These are phyloP conservation scores for Quercus robur DNA, from an alignment of 306 rosid genomes.

Conservation along the genomic window DNA sequence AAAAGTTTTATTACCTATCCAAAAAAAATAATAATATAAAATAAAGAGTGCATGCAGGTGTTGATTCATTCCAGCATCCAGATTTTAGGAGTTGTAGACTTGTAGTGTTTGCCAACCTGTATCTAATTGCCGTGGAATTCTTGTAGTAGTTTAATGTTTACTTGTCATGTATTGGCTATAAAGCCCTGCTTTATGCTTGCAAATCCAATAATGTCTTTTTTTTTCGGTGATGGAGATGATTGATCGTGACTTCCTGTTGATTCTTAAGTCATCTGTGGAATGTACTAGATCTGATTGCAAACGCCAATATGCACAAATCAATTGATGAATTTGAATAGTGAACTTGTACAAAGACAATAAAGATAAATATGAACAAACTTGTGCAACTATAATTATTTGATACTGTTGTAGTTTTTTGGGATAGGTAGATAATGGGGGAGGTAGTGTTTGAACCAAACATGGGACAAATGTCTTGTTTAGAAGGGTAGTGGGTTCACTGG, in stretches of 20 bases:
- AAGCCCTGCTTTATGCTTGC: not conserved
- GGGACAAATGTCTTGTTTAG: too few relatives aligned
- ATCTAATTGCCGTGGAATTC: not conserved
- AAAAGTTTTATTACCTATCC: too few relatives aligned
- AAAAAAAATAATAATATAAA: too few relatives aligned
- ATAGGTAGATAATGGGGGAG: too few relatives aligned
- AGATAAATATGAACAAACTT: not conserved
- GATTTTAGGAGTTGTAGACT: not conserved
- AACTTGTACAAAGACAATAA: not conserved
- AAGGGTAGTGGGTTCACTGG: not conserved
- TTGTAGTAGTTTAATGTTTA: not conserved
- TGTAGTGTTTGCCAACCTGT: not conserved
- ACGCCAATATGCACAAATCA: not conserved
- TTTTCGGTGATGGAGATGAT: not conserved
- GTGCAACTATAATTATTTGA: not conserved
- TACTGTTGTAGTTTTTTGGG: not conserved
- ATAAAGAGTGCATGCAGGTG: too few relatives aligned
- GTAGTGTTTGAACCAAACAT: too few relatives aligned
- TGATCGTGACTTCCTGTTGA: not conserved
- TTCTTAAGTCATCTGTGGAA: not conserved
- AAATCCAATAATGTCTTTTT: not conserved
- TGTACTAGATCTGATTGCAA: not conserved
- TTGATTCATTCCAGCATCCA: not conserved
- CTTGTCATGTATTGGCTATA: not conserved
- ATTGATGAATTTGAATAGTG: not conserved